Base-by-base conservation (phyloP, 1,139 yeast genomes). In the Hemisphaericaspora xylanilytica region DNA sequence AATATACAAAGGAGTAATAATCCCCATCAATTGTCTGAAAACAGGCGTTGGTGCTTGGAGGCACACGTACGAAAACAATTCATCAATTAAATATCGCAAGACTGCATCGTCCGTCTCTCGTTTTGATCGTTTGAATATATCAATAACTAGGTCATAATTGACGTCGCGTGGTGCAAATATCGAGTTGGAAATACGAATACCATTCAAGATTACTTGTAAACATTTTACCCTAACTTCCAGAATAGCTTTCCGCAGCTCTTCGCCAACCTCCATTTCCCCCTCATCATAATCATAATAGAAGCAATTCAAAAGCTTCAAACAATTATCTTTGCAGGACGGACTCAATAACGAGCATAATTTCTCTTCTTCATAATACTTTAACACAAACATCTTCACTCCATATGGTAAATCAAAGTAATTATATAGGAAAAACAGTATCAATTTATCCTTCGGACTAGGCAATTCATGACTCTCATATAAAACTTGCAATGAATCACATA, bases 321-420 rank as follows among this genome's bases (percentile, higher is more conserved):
- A 63, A 48, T 78, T 76, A 2, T 63, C 67, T 33, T 61, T 59
- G 86, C 89, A 82, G 14, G 68, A 58, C 0, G 75, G 67, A 32
- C 71, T 61, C n/a, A 79, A 53, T 6, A 80, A 73, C 1, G 80
- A 67, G 50, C 89, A 81, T 18, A 72, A 50, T 37, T 71, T 70
- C 39, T 73, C 77, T n/a, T 70, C 67, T 1, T 62, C 59, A 52
- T 77, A 81, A 50, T 65, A 73, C 6, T 63, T 56, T 28, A 80
- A 57, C 1, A 80, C 69, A 41, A 69, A 68, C 11, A 59, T 48
- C 5, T 71, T 65, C 10, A 64, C 63, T 3, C 58, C 57, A 0
- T 62, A 63, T 3, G 73, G 60, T 25, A 78, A 45, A 36, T 56
- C 55, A 8, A 57, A 60, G 28, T 71, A 54, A 49, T 75, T 57